Evolutionary conservation across 768 basidiomycete species (phyloP).

Genomic region (Leccinum arenicola): DNA sequence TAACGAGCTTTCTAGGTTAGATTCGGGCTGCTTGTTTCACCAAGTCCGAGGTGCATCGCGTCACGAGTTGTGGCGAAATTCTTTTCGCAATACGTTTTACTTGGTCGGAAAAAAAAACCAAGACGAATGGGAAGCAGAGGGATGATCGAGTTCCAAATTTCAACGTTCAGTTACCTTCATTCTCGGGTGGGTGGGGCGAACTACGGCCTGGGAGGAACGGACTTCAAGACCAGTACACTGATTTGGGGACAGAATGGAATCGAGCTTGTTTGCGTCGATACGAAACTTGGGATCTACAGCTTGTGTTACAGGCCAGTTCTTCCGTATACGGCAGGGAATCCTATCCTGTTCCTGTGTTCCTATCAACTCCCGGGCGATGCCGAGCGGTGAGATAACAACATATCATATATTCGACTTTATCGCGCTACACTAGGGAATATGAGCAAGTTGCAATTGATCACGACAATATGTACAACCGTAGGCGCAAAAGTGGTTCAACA

Average conservation of each 20-base stretch:
- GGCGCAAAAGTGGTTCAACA: slow-evolving; percentile 19
- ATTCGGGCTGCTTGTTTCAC: background rate
- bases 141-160: background rate
- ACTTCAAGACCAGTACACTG: background rate
- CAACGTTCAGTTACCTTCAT: background rate
- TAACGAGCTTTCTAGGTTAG: background rate
- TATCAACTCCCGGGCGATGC: slow-evolving; percentile 3
- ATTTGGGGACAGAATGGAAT: background rate
- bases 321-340: background rate
- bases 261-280: background rate
- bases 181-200: background rate
- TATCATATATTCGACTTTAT: slow-evolving; percentile 18
- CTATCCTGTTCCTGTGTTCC: background rate
- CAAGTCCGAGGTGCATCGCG: too few relatives aligned
- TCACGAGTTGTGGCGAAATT: background rate
- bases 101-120: background rate
- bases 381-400: slow-evolving; percentile 5
- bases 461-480: slow-evolving; percentile 30
- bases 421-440: slow-evolving; percentile 26
- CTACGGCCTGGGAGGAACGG: background rate
- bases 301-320: background rate
- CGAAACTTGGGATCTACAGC: background rate
- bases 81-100: background rate
- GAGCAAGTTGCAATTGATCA: slow-evolving; percentile 24
- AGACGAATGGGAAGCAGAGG: background rate